phyloP scores from a whole-genome alignment of 768 basidiomycete genomes.

The Melanogaster broomeanus region DNA sequence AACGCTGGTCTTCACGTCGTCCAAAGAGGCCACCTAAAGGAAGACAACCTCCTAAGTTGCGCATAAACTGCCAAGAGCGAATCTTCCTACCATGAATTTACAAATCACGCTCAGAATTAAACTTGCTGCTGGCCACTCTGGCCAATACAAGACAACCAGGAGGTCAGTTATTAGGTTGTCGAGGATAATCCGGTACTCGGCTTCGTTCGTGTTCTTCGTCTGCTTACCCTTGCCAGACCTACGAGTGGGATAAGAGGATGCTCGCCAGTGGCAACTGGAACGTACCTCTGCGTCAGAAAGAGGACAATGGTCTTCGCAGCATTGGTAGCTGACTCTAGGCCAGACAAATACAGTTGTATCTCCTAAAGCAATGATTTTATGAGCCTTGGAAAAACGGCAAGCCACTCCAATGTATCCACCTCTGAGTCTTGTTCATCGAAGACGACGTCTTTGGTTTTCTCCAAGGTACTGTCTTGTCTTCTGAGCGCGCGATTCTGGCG shows the following conservation, averaged over 20 bases:
- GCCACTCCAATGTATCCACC: constrained; percentile 33
- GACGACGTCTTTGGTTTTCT: constrained; percentile 51
- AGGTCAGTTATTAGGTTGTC: constrained; percentile 90
- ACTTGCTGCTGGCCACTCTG: constrained; percentile 96
- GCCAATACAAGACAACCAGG: constrained; percentile 86
- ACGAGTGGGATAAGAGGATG: not conserved
- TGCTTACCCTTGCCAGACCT: constrained; percentile 86
- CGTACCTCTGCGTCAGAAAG: constrained; percentile 69
- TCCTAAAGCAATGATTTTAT: constrained; percentile 45
- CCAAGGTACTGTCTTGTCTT: constrained; percentile 59
- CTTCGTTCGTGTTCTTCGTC: constrained; percentile 90
- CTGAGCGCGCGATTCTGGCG: constrained; percentile 64
- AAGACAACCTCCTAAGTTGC: not conserved
- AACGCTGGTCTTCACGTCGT: constrained; percentile 72
- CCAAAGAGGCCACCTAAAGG: constrained; percentile 72
- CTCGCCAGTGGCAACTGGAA: not conserved
- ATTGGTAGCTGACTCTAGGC: constrained; percentile 79
- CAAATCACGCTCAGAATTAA: constrained; percentile 78
- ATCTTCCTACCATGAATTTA: constrained; percentile 73
- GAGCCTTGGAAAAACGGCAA: not conserved
- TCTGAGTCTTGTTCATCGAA: constrained; percentile 71
- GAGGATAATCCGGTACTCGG: constrained; percentile 90
- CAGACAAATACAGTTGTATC: constrained; percentile 66
- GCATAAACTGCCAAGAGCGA: not conserved
- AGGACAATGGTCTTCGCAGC: constrained; percentile 83